Evolutionary conservation across 768 basidiomycete species (phyloP), one percentile per base, ranked within the genome.

Genomic region (Tricholoma sp.): DNA sequence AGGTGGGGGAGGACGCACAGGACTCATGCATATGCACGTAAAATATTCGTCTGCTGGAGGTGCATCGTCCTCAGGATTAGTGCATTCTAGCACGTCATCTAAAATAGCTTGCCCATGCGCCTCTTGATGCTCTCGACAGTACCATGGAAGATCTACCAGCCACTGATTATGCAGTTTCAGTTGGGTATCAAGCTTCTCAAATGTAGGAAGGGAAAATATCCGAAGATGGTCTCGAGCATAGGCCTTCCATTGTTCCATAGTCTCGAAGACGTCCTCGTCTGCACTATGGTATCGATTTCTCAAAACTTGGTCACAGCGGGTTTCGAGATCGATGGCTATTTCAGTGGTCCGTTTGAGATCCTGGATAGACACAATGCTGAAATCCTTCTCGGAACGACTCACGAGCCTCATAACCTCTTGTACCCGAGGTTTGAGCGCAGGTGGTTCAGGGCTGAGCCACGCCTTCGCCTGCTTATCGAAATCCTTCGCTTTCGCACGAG

Each of bases 11-110:
- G 90, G 91, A 20, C 84, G 83, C 42, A 94, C 91, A 8, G 91
- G 82, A 10, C 71, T 68, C 36, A 77, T 84, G 67, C 91, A 94
- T 57, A 93, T 93, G 66, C 91, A 93, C 1, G 91, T 92, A 65
- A 88, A 83, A 70, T 83, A 92, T 71, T 91, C 89, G 66, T 92
- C 89, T 4, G 73, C 76, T 0, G 90, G 89, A 2, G 91, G 89
- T 4, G 81, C 71, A 62, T 94, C 91, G 50, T 93, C 91, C 52
- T 90, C 88, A 3, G 85, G 82, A 29, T 82, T 80, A 9, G 91
- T 91, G 56, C 79, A 81, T 45, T 84, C 85, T 20, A 91, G 63
- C 29, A 94, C 89, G 63, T 94, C 91, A 18, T 88, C 81, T 18
- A 89, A 75, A 54, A 93, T 79, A 8, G 71, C 70, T 64, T 84